These are phyloP conservation scores for Cryphonectria radicalis DNA, from an alignment of 2,329 filamentous ascomycete genomes.

Conservation along the genomic window DNA sequence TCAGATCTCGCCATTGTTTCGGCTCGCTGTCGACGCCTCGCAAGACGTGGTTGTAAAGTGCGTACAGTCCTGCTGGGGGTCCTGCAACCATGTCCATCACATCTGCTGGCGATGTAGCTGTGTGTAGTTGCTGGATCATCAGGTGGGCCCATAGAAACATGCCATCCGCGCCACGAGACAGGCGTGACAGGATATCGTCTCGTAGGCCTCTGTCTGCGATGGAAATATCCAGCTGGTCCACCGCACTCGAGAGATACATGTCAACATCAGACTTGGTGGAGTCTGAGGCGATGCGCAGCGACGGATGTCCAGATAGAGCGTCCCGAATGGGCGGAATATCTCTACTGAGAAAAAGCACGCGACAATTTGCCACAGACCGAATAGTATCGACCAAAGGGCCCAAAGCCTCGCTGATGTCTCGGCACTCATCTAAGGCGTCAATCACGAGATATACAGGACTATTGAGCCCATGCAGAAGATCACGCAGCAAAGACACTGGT, in stretches of 20 bases:
- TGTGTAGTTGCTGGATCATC: not conserved
- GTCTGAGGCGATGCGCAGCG: constrained; percentile 2
- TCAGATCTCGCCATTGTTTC: not conserved
- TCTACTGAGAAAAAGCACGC: constrained; percentile 4
- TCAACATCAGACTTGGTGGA: constrained; percentile 1
- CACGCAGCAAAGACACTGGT: not conserved
- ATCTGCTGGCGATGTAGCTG: not conserved
- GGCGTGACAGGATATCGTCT: constrained; percentile 4
- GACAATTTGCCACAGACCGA: constrained; percentile 1
- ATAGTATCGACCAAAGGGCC: not conserved
- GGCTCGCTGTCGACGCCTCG: not conserved
- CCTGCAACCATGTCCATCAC: not conserved
- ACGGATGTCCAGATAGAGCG: not conserved
- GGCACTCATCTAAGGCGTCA: constrained; percentile 1
- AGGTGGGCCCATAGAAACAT: constrained; percentile 8
- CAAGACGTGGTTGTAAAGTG: not conserved
- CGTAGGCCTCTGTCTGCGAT: not conserved
- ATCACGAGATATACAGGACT: not conserved
- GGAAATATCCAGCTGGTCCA: not conserved
- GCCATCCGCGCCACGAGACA: not conserved
- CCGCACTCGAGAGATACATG: constrained; percentile 2
- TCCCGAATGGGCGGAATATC: not conserved
- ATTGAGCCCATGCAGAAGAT: not conserved
- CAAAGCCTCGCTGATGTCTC: not conserved
- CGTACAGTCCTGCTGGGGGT: not conserved